These are phyloP conservation scores for Elongisporangium anandrum DNA, from an alignment of 352 stramenopile genomes.

Conservation along the genomic window DNA sequence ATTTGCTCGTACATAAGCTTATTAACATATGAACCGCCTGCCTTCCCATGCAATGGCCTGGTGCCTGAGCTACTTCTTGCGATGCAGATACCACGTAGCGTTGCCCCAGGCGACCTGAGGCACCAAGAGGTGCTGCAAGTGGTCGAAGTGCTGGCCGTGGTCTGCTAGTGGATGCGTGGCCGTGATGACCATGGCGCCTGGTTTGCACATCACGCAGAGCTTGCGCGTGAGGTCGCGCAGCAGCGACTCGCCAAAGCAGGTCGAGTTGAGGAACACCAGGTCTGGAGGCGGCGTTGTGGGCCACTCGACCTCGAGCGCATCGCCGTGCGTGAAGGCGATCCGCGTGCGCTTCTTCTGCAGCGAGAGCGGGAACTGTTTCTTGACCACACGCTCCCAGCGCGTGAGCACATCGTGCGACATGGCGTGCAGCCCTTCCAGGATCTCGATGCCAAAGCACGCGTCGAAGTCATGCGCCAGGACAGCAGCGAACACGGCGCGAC, in stretches of 20 bases:
- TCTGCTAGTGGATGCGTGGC: slow-evolving; percentile 50
- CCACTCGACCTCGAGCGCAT: slow-evolving; percentile 74
- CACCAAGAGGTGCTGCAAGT: slow-evolving; percentile 35
- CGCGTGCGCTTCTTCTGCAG: slow-evolving; percentile 67
- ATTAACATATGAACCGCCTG: neutral
- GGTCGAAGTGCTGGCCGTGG: slow-evolving; percentile 29
- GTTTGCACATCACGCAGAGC: slow-evolving; percentile 39
- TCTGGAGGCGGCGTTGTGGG: slow-evolving; percentile 33
- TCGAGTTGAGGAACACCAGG: slow-evolving; percentile 89
- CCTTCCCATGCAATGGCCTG: no score
- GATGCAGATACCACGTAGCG: slow-evolving; percentile 52
- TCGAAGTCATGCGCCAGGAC: slow-evolving; percentile 85
- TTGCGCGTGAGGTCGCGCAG: slow-evolving; percentile 52
- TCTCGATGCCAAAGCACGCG: slow-evolving; percentile 82
- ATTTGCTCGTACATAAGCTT: neutral
- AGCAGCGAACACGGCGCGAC: slow-evolving; percentile 85
- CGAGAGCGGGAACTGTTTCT: slow-evolving; percentile 36
- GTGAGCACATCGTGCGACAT: slow-evolving; percentile 53
- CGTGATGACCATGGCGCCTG: slow-evolving; percentile 52
- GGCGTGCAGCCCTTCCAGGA: slow-evolving; percentile 67
- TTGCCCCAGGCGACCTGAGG: slow-evolving; percentile 54
- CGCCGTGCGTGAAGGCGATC: slow-evolving; percentile 66
- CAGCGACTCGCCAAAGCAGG: slow-evolving; percentile 76
- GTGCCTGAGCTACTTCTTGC: slow-evolving; percentile 25
- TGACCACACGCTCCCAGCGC: slow-evolving; percentile 52